Conservation (phyloP, 306 rosid genomes). For the Lagenaria siceraria region DNA sequence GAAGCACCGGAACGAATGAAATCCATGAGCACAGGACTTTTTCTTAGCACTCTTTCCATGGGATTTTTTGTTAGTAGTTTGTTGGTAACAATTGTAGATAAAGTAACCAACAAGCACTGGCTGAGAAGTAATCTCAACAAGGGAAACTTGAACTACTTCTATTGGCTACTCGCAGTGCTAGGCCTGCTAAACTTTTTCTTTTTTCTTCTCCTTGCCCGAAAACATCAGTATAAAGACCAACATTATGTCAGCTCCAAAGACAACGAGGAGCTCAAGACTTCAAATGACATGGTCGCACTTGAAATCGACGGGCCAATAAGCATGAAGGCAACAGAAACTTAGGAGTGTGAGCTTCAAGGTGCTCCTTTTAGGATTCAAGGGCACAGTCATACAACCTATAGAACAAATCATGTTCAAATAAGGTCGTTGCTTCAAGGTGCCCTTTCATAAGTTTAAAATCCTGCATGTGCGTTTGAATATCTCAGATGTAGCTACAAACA, state of each 20-base stretch:
- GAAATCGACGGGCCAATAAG: conserved; percentile 19
- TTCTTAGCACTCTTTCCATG: conserved; percentile 76
- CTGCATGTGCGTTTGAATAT: background rate
- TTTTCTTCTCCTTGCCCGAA: conserved; percentile 51
- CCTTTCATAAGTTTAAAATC: background rate
- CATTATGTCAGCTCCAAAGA: conserved; percentile 14
- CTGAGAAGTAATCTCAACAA: conserved; percentile 54
- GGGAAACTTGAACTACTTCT: conserved; percentile 58
- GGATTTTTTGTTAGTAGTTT: conserved; percentile 81
- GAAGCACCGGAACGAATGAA: conserved; percentile 97
- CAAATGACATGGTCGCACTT: conserved; percentile 23
- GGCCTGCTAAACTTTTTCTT: conserved; percentile 43
- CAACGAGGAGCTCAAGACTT: conserved; percentile 35
- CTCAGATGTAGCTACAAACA: background rate
- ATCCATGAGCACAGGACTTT: conserved; percentile 91
- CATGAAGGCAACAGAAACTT: conserved; percentile 35
- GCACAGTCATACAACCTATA: too few relatives aligned
- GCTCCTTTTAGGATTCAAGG: background rate
- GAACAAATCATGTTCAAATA: too few relatives aligned
- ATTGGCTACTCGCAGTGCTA: conserved; percentile 62
- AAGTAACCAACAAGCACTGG: conserved; percentile 54
- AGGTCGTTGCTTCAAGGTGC: background rate
- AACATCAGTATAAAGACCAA: conserved; percentile 66
- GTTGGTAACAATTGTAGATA: conserved; percentile 57
- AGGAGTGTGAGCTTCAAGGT: conserved; percentile 6